These are phyloP conservation scores for Paraphysoderma sedebokerense DNA, from an alignment of 371 early-diverging fungal species.

Conservation along the genomic window DNA sequence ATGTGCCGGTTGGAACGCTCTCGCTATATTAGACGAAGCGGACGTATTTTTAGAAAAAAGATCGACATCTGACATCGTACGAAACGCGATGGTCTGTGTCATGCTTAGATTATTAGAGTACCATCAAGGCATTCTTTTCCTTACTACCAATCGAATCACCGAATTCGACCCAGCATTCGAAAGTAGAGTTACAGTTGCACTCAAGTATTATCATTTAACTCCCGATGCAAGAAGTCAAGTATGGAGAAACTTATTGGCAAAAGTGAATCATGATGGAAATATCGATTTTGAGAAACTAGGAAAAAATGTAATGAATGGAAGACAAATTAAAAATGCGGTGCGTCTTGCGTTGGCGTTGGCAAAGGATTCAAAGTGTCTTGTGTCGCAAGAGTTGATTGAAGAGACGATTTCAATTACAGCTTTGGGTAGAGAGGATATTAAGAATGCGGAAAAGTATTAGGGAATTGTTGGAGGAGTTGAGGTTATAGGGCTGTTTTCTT, in stretches of 20 bases:
- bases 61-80: constrained; percentile 13
- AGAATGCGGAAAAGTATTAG: constrained; percentile 5
- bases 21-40: constrained; percentile 31
- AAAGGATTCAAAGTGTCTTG: constrained; percentile 4
- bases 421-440: constrained; percentile 14
- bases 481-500: too few species aligned
- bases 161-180: constrained; percentile 30
- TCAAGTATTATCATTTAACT: constrained; percentile 18
- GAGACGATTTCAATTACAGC: constrained; percentile 16
- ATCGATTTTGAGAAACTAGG: constrained; percentile 13
- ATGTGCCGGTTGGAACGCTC: constrained; percentile 25
- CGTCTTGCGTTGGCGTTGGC: constrained; percentile 19
- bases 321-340: constrained; percentile 31
- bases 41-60: constrained; percentile 30
- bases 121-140: constrained; percentile 28
- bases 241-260: constrained; percentile 23
- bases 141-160: constrained; percentile 30
- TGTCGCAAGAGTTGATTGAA: constrained; percentile 10
- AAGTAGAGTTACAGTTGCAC: constrained; percentile 23
- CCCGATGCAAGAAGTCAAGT: constrained; percentile 18
- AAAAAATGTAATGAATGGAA: constrained; percentile 19
- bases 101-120: constrained; percentile 31
- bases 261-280: constrained; percentile 3
- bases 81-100: constrained; percentile 32
- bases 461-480: too few species aligned